Evolutionary conservation across 768 basidiomycete genomes (phyloP).

Genomic region (Candolleomyces aberdarensis): DNA sequence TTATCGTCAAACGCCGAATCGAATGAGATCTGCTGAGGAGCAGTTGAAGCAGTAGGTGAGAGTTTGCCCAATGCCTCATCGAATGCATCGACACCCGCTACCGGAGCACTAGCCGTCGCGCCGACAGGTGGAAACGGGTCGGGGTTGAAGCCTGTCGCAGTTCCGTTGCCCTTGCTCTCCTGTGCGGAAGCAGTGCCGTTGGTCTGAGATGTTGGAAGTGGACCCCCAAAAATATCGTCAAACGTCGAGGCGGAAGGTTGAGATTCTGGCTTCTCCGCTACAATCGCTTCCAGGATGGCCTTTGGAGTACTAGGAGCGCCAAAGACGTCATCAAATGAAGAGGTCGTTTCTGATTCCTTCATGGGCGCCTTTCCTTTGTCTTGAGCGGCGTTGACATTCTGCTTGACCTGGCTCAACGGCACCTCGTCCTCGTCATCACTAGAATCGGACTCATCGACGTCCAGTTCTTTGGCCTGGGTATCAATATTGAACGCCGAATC

Average conservation of each 20-base stretch:
- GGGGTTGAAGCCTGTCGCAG: background rate
- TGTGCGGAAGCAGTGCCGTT: background rate
- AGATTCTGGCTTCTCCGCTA: background rate
- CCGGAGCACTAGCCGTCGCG: slow-evolving; percentile 6
- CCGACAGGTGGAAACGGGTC: slow-evolving; percentile 6
- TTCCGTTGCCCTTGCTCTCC: background rate
- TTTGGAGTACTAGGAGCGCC: slow-evolving; percentile 20
- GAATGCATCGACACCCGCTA: slow-evolving; percentile 60
- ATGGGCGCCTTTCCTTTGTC: slow-evolving; percentile 10
- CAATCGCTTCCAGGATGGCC: slow-evolving; percentile 14
- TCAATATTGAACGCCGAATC: slow-evolving; percentile 52
- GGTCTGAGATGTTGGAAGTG: slow-evolving; percentile 6
- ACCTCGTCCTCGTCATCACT: slow-evolving; percentile 39
- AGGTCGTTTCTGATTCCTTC: slow-evolving; percentile 16
- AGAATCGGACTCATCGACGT: slow-evolving; percentile 46
- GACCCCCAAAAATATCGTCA: slow-evolving; percentile 8
- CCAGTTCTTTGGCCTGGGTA: slow-evolving; percentile 57
- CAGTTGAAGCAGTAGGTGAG: slow-evolving; percentile 32
- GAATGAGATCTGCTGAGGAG: slow-evolving; percentile 50
- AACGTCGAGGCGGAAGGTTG: slow-evolving; percentile 18
- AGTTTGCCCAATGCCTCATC: slow-evolving; percentile 72
- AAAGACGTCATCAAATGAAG: slow-evolving; percentile 59
- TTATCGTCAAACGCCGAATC: slow-evolving; percentile 54
- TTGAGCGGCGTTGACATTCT: background rate
- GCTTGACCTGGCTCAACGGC: slow-evolving; percentile 32